Percentiles rank a stretch among this genome's conserved stretches.
Evolutionary conservation across 108 stramenopile genomes (phyloP).

Genomic region (Nitzschia palea): DNA sequence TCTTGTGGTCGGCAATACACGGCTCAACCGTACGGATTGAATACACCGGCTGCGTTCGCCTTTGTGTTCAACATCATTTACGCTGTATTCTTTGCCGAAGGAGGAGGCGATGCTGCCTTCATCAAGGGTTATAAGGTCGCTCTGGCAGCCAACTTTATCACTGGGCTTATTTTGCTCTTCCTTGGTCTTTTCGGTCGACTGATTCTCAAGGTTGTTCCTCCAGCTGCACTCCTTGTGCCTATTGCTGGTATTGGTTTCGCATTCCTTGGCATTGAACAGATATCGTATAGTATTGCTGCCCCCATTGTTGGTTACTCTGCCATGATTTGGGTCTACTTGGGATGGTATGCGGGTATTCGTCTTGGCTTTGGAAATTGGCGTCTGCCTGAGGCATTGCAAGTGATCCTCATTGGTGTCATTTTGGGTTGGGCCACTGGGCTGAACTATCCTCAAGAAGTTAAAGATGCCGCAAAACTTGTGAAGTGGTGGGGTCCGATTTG

Average conservation of each 20-base stretch:
- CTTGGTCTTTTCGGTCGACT: conserved; percentile 37
- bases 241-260: conserved; percentile 60
- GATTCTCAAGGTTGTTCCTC: conserved; percentile 38
- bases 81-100: conserved; percentile 28
- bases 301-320: conserved; percentile 47
- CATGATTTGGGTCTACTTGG: conserved; percentile 42
- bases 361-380: conserved; percentile 30
- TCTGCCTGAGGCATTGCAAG: conserved; percentile 48
- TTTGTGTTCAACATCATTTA: conserved; percentile 71
- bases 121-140: conserved; percentile 51
- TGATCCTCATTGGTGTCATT: conserved; percentile 40
- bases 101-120: conserved; percentile 24
- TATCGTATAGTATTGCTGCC: conserved; percentile 28
- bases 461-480: conserved; percentile 23
- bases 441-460: conserved; percentile 24
- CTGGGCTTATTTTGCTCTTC: conserved; percentile 52
- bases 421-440: conserved; percentile 48
- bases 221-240: conserved; percentile 48
- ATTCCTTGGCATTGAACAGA: conserved; percentile 49
- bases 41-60: conserved; percentile 73
- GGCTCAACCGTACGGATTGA: conserved; percentile 78
- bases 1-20: conserved; percentile 43
- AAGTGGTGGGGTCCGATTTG: conserved; percentile 33
- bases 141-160: conserved; percentile 66
- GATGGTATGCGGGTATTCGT: conserved; percentile 45